Percentiles rank a stretch among this genome's conserved stretches.
These are phyloP conservation scores for Dipteronia sinensis DNA, from an alignment of 345 rosid genomes.

Conservation along the genomic window DNA sequence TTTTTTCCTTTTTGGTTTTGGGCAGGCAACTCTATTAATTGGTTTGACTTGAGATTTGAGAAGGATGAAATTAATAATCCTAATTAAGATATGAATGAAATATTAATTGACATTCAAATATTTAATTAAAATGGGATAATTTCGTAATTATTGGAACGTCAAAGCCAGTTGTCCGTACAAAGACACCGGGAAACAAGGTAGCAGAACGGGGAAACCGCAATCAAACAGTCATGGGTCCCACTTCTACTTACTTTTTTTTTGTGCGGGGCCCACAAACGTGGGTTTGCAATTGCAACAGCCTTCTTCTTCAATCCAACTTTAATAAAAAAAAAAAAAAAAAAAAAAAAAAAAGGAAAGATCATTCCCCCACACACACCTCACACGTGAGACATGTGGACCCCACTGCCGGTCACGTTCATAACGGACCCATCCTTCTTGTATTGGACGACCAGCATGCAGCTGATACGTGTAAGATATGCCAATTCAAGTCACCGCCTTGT, in stretches of 20 bases:
- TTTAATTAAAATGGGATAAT: no score
- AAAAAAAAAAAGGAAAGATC: no score
- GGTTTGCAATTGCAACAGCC: not conserved
- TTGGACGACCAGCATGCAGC: constrained; percentile 6
- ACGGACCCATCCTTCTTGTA: not conserved
- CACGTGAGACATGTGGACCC: constrained; percentile 27
- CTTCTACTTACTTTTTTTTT: not conserved
- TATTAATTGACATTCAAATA: no score
- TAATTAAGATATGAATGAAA: no score
- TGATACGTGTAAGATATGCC: constrained; percentile 24
- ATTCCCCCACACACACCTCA: no score
- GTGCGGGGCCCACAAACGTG: constrained; percentile 24
- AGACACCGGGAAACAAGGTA: constrained; percentile 23
- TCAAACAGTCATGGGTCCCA: constrained; percentile 42
- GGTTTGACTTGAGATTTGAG: no score
- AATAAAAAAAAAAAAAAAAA: no score
- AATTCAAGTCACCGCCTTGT: constrained; percentile 6
- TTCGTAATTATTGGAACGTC: not conserved
- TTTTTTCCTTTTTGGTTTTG: no score
- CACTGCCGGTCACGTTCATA: constrained; percentile 12
- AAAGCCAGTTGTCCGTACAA: constrained; percentile 53
- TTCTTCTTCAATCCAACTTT: not conserved
- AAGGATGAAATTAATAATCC: no score
- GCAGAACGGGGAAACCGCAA: constrained; percentile 41
- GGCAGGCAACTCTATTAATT: no score